Conservation (phyloP, 164 flowering plant species). For the Stephania cephalantha region DNA sequence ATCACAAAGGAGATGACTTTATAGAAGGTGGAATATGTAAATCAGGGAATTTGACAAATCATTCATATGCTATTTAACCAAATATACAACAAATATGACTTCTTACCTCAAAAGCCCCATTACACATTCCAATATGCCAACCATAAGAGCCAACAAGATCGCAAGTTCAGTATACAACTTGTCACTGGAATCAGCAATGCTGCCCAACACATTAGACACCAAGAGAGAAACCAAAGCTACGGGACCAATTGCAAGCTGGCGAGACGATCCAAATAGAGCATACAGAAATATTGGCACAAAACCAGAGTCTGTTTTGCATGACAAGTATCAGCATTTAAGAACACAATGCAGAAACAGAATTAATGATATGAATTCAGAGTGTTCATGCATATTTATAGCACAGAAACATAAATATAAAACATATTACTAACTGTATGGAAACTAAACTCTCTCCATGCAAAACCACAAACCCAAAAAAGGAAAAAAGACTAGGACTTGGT, state of each 20-base stretch:
- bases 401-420: not conserved
- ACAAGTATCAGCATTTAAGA: slow-evolving; percentile 7
- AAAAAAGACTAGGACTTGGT: not conserved
- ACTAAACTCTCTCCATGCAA: not conserved
- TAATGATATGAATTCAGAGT: not conserved
- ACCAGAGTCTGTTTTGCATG: slow-evolving; percentile 63
- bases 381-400: not conserved
- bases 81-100: not conserved
- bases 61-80: not conserved
- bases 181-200: slow-evolving; percentile 65
- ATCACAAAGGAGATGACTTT: not conserved
- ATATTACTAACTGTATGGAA: not conserved
- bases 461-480: not conserved
- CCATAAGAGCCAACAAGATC: slow-evolving; percentile 86
- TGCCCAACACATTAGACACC: slow-evolving; percentile 78
- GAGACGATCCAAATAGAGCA: slow-evolving; percentile 92
- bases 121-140: slow-evolving; percentile 81
- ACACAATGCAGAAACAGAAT: not conserved
- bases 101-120: slow-evolving; percentile 86
- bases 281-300: slow-evolving; percentile 90
- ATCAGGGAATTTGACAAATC: not conserved
- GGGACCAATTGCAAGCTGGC: slow-evolving; percentile 98
- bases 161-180: slow-evolving; percentile 87
- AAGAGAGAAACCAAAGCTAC: slow-evolving; percentile 94
- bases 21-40: not conserved